Base-by-base conservation (phyloP, 768 basidiomycete genomes). In the Lanmaoa rubissima region DNA sequence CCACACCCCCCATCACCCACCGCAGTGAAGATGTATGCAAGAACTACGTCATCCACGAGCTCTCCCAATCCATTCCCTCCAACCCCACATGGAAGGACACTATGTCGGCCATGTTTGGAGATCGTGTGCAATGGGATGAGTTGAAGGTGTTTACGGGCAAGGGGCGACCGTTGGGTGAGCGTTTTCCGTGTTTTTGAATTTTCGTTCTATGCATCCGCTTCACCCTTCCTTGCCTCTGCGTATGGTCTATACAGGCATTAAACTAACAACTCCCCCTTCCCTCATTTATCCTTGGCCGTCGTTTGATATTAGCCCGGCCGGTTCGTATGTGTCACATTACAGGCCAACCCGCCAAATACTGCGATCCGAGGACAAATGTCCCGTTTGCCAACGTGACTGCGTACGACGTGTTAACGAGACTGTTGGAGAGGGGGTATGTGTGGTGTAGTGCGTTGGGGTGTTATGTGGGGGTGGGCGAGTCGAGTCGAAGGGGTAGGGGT, bases 71-170 rank as follows among this genome's bases (percentile, higher is more conserved):
- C 2, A 72, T 78, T 24, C 75, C 74, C 5, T 70, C 72, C 1
- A 70, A 83, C 55, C 86, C 88, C 0, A 65, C 71, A 0, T 88
- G 90, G 88, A 76, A 74, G 46, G 82, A 87, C 32, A 92, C 88
- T 12, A 90, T 94, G 87, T 65, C 78, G 8, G 86, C 91, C 2
- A 79, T 96, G 75, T 92, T 98, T 63, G 94, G 95, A n/a, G n/a
- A n/a, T 49, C 88, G 95, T 62, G 86, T 87, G 10, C 80, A 86
- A 47, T 98, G 90, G 90, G 84, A 88, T 49, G 80, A 86, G 31
- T 55, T 90, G 21, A 83, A 78, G 57, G 86, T 87, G 7, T 90
- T 82, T 61, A 75, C 77, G 2, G 78, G 82, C 24, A 88, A 85
- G 69, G 77, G 77, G n/a, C 76, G 90, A 13, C 90, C 89, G 1